Percentiles rank a stretch among this genome's conserved stretches.
Conservation (phyloP, 345 rosid species). For the Anacardium occidentale region DNA sequence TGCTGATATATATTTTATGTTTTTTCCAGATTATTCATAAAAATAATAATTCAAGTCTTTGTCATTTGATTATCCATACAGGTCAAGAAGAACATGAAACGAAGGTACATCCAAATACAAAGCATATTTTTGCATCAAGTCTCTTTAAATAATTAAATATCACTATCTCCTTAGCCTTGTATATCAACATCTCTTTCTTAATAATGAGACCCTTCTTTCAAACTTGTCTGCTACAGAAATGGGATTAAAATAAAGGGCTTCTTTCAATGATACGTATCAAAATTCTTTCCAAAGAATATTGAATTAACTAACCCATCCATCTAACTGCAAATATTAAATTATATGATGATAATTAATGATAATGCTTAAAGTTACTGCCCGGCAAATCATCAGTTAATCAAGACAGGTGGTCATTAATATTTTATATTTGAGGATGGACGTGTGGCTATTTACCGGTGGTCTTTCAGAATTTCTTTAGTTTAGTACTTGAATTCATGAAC, state of each 20-base stretch:
- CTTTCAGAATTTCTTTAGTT: neutral
- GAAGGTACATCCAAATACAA: neutral
- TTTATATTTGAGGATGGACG: neutral
- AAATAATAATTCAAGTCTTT: conserved; percentile 13
- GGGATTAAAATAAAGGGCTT: neutral
- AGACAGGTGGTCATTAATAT: neutral
- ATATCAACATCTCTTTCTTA: conserved; percentile 18
- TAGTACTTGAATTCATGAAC: neutral
- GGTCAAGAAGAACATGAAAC: neutral
- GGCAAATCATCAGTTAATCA: neutral
- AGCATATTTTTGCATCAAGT: neutral
- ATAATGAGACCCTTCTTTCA: neutral
- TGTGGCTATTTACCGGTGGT: neutral
- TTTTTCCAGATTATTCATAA: neutral
- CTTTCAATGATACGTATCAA: neutral
- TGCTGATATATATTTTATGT: neutral
- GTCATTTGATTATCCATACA: conserved; percentile 14
- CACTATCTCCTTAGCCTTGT: neutral
- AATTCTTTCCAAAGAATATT: neutral
- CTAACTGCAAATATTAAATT: neutral
- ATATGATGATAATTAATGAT: neutral
- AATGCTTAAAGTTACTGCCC: neutral
- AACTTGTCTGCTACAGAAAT: neutral
- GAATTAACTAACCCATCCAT: neutral
- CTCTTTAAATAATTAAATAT: conserved; percentile 11